Conservation (phyloP, 2,329 filamentous ascomycete species). For the Fusarium musae region DNA sequence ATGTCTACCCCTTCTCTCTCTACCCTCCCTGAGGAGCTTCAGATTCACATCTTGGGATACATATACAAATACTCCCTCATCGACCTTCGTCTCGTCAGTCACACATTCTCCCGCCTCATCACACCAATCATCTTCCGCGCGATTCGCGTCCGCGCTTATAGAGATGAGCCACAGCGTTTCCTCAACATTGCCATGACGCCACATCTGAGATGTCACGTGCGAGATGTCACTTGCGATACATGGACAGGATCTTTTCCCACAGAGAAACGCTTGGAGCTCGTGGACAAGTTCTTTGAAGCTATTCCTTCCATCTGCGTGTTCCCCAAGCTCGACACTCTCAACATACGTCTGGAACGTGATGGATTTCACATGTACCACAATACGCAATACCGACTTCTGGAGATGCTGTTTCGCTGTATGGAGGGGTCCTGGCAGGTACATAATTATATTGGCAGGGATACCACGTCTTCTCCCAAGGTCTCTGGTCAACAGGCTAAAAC, state of each 20-base stretch:
- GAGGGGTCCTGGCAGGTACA: constrained; percentile 2
- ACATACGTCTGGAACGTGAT: neutral
- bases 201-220: neutral
- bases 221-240: constrained; percentile 16
- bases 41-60: neutral
- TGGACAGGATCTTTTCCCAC: neutral
- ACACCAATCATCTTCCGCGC: neutral
- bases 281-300: neutral
- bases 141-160: constrained; percentile 3
- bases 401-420: constrained; percentile 16
- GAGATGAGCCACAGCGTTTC: neutral
- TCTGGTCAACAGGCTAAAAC: neutral
- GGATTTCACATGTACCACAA: rapidly evolving
- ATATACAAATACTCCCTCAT: neutral
- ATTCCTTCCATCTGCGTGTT: constrained; percentile 7
- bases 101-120: neutral
- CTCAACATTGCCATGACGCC: neutral
- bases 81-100: neutral
- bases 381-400: neutral
- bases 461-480: neutral
- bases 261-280: neutral
- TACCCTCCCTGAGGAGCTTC: neutral
- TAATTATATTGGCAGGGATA: no score
- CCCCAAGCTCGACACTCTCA: neutral
- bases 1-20: neutral